A percentile compares a stretch with the other conserved stretches of the same genome.
Conservation (phyloP, 2,329 filamentous ascomycete genomes). For the Cordyceps tenuipes region DNA sequence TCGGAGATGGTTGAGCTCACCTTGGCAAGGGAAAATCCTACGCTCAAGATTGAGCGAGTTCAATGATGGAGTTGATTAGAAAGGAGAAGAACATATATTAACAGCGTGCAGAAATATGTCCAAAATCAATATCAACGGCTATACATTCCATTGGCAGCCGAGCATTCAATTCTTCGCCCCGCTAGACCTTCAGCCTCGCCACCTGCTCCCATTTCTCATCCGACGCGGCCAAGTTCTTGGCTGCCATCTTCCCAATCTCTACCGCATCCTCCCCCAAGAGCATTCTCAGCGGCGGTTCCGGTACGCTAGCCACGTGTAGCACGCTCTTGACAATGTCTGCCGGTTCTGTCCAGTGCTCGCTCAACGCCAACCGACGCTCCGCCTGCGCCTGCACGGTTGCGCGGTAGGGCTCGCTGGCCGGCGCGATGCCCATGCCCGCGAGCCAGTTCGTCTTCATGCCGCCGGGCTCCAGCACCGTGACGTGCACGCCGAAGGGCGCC, state of each 20-base stretch:
- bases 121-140: background rate
- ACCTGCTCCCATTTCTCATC: slow-evolving; percentile 24
- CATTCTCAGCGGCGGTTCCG: slow-evolving; percentile 22
- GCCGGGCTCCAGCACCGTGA: slow-evolving; percentile 32
- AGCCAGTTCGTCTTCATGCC: slow-evolving; percentile 34
- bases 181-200: slow-evolving; percentile 4
- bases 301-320: background rate
- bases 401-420: slow-evolving; percentile 27
- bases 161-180: background rate
- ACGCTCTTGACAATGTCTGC: background rate
- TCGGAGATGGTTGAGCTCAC: slow-evolving; percentile 20
- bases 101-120: background rate
- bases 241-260: slow-evolving; percentile 16
- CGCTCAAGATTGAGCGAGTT: slow-evolving; percentile 21
- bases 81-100: background rate
- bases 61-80: background rate
- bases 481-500: slow-evolving; percentile 28
- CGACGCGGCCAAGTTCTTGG: slow-evolving; percentile 19
- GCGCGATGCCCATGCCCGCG: slow-evolving; percentile 20
- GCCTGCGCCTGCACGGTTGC: slow-evolving; percentile 25
- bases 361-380: background rate
- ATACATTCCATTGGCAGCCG: no score
- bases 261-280: slow-evolving; percentile 24
- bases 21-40: slow-evolving; percentile 25
- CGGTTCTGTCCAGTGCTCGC: background rate